Conservation (phyloP, 2,329 filamentous ascomycete species). For the Pseudogymnoascus sp. region DNA sequence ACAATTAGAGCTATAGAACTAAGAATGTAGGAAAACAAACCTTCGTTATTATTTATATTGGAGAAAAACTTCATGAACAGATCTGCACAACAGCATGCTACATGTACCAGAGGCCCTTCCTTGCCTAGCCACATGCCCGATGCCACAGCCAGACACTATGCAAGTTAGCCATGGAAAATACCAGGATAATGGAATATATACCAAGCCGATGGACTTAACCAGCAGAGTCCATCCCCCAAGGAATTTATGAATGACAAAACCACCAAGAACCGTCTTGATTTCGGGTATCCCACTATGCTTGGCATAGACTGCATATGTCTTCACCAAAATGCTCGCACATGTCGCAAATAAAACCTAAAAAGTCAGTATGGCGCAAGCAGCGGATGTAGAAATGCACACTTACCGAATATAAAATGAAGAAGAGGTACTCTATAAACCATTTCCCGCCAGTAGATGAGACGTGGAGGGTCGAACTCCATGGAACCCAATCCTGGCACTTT, state of each 20-base stretch:
- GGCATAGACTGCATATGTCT: constrained; percentile 76
- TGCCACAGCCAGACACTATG: constrained; percentile 75
- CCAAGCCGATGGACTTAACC: constrained; percentile 82
- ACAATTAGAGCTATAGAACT: constrained; percentile 21
- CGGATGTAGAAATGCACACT: constrained; percentile 24
- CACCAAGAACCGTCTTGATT: constrained; percentile 91
- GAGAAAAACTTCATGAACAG: constrained; percentile 84
- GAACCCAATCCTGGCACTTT: constrained; percentile 78
- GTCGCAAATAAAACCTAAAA: constrained; percentile 65
- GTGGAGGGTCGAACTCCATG: constrained; percentile 71
- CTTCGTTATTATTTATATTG: constrained; percentile 78
- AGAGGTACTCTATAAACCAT: constrained; percentile 79
- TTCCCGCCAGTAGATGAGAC: constrained; percentile 56
- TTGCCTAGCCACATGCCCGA: constrained; percentile 96
- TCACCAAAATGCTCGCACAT: constrained; percentile 69
- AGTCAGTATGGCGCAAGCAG: constrained; percentile 12
- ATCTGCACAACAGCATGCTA: constrained; percentile 93
- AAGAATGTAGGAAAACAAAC: constrained; percentile 32
- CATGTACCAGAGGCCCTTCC: constrained; percentile 89
- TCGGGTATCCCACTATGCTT: constrained; percentile 95
- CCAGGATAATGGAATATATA: constrained; percentile 33
- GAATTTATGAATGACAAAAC: constrained; percentile 84
- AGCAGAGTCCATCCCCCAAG: constrained; percentile 80
- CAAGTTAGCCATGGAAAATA: constrained; percentile 21
- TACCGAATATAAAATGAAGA: constrained; percentile 81